These are phyloP conservation scores for Cicer arietinum DNA, from an alignment of 306 rosid species.

Conservation along the genomic window DNA sequence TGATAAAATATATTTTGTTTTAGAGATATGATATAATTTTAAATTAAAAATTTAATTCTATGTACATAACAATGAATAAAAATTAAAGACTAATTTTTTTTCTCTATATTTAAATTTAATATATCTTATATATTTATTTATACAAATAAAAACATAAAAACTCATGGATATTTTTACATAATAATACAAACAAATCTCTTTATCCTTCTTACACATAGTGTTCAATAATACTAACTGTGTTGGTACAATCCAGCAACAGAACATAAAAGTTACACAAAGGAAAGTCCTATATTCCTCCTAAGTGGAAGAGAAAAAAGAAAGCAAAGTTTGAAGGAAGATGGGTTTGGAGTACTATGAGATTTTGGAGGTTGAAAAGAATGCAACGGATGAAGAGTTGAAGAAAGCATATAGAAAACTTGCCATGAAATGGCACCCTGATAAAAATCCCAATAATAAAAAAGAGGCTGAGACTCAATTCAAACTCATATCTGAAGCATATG, in stretches of 20 bases:
- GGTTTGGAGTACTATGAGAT: conserved; percentile 71
- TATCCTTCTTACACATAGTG: neutral
- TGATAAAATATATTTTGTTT: too few species aligned
- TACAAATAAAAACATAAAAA: too few species aligned
- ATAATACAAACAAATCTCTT: too few species aligned
- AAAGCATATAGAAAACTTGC: conserved; percentile 80
- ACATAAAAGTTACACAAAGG: neutral
- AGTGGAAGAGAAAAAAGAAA: conserved; percentile 6
- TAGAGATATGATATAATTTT: too few species aligned
- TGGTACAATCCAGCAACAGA: neutral
- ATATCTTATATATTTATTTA: too few species aligned
- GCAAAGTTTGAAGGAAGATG: conserved; percentile 16
- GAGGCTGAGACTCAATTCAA: conserved; percentile 85
- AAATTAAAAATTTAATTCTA: too few species aligned
- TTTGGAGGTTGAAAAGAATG: conserved; percentile 77
- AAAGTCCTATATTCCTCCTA: neutral
- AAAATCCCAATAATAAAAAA: conserved; percentile 75
- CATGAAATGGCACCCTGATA: conserved; percentile 98
- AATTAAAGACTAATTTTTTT: too few species aligned
- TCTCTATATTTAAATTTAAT: too few species aligned
- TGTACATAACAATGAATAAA: too few species aligned
- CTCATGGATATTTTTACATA: too few species aligned
- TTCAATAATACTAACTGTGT: neutral
- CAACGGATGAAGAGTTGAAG: conserved; percentile 83
- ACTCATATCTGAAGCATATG: conserved; percentile 90